Evolutionary conservation across 176 grass and related monocot genomes (phyloP).

Genomic region (Aegilops tauschii): DNA sequence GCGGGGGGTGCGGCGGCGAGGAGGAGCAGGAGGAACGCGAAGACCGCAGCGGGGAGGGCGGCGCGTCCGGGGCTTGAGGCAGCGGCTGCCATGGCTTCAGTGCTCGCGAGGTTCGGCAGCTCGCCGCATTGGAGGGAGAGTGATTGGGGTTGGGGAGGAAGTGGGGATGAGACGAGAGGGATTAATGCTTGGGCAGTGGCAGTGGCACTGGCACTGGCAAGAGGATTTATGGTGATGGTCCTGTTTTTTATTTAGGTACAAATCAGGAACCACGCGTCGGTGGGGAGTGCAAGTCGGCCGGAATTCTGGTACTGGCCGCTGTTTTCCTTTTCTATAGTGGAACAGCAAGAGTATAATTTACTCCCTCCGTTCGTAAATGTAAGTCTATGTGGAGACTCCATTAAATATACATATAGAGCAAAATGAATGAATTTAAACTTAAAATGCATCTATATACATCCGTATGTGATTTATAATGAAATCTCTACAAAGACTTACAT

Average conservation of each 20-base stretch:
- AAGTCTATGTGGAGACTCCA: too few relatives aligned
- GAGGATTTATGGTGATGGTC: neutral
- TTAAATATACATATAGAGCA: too few relatives aligned
- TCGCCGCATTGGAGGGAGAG: conserved; percentile 10
- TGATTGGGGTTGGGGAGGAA: neutral
- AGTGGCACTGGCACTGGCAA: too few relatives aligned
- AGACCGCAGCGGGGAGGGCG: neutral
- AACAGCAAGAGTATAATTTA: too few relatives aligned
- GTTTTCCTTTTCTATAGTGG: too few relatives aligned
- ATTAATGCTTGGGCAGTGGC: neutral
- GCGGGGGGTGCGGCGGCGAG: neutral
- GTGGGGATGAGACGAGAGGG: conserved; percentile 7
- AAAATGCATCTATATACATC: too few relatives aligned
- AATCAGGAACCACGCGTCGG: neutral
- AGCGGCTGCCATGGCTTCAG: conserved; percentile 33
- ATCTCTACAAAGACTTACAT: too few relatives aligned
- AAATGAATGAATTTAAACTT: too few relatives aligned
- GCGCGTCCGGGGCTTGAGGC: neutral
- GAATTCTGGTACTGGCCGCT: neutral
- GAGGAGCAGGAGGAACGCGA: conserved; percentile 21
- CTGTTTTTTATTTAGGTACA: neutral
- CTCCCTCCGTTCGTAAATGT: too few relatives aligned
- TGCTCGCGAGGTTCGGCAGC: neutral
- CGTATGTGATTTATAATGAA: too few relatives aligned
- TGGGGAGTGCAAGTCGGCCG: neutral